These are phyloP conservation scores for Xylariales sp. DNA, from an alignment of 2,329 filamentous ascomycete genomes.

Conservation along the genomic window DNA sequence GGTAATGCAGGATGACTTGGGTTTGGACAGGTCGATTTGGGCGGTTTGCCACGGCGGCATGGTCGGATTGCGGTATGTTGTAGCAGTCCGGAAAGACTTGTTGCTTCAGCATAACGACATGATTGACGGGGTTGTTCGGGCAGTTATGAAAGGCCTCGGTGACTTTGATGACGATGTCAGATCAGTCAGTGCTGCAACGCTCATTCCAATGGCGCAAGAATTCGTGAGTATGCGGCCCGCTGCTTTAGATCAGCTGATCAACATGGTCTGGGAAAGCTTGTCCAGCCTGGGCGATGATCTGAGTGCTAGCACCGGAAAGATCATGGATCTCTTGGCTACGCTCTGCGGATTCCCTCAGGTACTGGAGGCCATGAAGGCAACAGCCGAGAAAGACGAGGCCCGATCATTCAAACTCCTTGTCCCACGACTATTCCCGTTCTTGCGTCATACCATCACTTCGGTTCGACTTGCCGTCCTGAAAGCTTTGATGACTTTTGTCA, in stretches of 20 bases:
- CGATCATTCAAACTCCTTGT: slow-evolving; percentile 91
- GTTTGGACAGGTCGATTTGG: slow-evolving; percentile 74
- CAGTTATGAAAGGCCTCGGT: slow-evolving; percentile 90
- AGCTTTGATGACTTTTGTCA: slow-evolving; percentile 87
- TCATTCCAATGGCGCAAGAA: slow-evolving; percentile 93
- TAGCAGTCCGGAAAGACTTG: slow-evolving; percentile 90
- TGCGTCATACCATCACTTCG: slow-evolving; percentile 94
- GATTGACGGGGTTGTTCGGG: slow-evolving; percentile 87
- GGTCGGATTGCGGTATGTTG: slow-evolving; percentile 92
- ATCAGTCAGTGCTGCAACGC: slow-evolving; percentile 92
- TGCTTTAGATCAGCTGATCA: slow-evolving; percentile 76
- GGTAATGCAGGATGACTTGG: slow-evolving; percentile 84
- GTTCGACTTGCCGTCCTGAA: slow-evolving; percentile 91
- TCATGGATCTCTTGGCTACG: slow-evolving; percentile 96
- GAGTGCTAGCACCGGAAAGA: slow-evolving; percentile 93
- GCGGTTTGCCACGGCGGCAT: slow-evolving; percentile 96
- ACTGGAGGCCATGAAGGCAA: slow-evolving; percentile 86
- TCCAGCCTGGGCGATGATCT: slow-evolving; percentile 96
- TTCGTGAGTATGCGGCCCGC: slow-evolving; percentile 81
- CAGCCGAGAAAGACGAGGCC: slow-evolving; percentile 76
- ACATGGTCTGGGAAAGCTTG: slow-evolving; percentile 95
- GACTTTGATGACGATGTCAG: slow-evolving; percentile 94
- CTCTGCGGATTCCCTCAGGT: slow-evolving; percentile 93
- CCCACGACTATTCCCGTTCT: slow-evolving; percentile 89
- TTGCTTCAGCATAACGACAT: slow-evolving; percentile 78